phyloP scores from a whole-genome alignment of 176 grass and related monocot species.

The Elaeis guineensis region DNA sequence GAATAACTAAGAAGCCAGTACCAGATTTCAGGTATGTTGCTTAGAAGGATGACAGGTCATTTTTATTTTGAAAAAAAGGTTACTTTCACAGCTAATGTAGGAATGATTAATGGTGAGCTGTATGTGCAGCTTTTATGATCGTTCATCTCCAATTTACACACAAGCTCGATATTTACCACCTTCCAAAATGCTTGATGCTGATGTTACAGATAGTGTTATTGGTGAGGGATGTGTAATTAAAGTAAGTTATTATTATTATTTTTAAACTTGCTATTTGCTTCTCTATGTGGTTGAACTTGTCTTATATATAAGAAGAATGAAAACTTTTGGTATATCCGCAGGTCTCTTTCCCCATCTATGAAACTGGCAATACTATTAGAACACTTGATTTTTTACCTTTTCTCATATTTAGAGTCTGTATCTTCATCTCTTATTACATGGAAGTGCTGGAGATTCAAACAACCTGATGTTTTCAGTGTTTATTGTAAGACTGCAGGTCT shows the following conservation, averaged over 20 bases:
- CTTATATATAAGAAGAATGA: too few relatives aligned
- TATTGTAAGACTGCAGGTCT: too few relatives aligned
- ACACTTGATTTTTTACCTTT: too few relatives aligned
- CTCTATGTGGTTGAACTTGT: neutral
- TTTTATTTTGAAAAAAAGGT: neutral
- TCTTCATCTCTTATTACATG: too few relatives aligned
- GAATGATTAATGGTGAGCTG: constrained; percentile 7
- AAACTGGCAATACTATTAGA: too few relatives aligned
- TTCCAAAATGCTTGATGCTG: constrained; percentile 89
- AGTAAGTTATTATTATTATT: constrained; percentile 30
- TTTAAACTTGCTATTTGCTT: neutral
- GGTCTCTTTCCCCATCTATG: too few relatives aligned
- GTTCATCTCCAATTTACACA: constrained; percentile 84
- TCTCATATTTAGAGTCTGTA: too few relatives aligned
- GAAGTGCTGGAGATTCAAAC: too few relatives aligned
- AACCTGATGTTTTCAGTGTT: too few relatives aligned
- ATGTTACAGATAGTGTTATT: constrained; percentile 89
- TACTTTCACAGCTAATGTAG: constrained; percentile 1
- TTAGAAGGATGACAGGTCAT: neutral
- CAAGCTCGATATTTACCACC: constrained; percentile 85
- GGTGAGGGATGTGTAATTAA: constrained; percentile 95
- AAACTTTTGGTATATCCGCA: too few relatives aligned
- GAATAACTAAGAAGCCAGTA: constrained; percentile 86
- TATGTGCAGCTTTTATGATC: constrained; percentile 81
- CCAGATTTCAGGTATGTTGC: constrained; percentile 84